Evolutionary conservation across 192 early-diverging fungal species (phyloP).

Genomic region (Coemansia sp.): DNA sequence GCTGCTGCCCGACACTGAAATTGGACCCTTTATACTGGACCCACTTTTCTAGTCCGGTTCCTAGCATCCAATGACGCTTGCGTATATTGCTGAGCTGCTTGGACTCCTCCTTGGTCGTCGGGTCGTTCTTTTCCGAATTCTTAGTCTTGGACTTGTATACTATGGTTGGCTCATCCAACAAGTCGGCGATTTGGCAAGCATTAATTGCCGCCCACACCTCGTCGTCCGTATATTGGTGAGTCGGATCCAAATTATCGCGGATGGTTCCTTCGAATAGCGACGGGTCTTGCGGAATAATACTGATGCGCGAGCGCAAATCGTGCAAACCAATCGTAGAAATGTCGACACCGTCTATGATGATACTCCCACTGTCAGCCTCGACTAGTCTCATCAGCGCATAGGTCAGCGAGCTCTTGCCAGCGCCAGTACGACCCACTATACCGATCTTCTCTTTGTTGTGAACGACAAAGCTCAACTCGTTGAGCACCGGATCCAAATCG

Average conservation of each 20-base stretch:
- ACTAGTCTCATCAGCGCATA: slow-evolving; percentile 68
- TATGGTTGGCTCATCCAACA: slow-evolving; percentile 36
- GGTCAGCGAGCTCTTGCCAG: slow-evolving; percentile 69
- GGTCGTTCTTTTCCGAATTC: too few species aligned
- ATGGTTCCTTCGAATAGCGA: slow-evolving; percentile 68
- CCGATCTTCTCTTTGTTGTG: slow-evolving; percentile 71
- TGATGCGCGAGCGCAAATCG: slow-evolving; percentile 62
- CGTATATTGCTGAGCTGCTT: too few species aligned
- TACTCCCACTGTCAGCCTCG: slow-evolving; percentile 57
- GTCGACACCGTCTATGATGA: slow-evolving; percentile 66
- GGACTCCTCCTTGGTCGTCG: too few species aligned
- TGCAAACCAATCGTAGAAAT: slow-evolving; percentile 59
- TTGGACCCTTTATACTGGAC: slow-evolving; percentile 60
- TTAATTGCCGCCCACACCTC: slow-evolving; percentile 68
- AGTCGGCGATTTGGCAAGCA: slow-evolving; percentile 24
- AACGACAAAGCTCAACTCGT: slow-evolving; percentile 58
- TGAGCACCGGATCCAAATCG: slow-evolving; percentile 5
- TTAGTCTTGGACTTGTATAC: too few species aligned
- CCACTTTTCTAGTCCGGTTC: slow-evolving; percentile 22
- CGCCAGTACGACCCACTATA: slow-evolving; percentile 85
- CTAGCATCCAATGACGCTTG: slow-evolving; percentile 11
- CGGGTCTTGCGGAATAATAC: slow-evolving; percentile 76
- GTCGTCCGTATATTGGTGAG: slow-evolving; percentile 57
- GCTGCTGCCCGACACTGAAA: slow-evolving; percentile 73
- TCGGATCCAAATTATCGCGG: slow-evolving; percentile 72